Percentiles rank a stretch among this genome's conserved stretches.
phyloP scores from a whole-genome alignment of 163 green algal species.

The Scenedesmus sp. region DNA sequence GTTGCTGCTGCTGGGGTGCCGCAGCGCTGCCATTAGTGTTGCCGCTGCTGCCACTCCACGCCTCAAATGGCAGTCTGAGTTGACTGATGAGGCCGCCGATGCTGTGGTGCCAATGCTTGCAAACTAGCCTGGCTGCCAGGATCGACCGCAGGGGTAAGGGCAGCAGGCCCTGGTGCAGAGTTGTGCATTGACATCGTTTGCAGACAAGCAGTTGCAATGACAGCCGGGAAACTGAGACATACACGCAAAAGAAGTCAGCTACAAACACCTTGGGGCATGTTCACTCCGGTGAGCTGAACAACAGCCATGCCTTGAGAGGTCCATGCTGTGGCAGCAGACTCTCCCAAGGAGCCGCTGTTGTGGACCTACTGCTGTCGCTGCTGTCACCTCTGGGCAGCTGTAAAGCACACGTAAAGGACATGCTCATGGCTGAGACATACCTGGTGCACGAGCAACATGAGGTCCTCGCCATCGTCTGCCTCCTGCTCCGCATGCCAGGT shows the following conservation, averaged over 20 bases:
- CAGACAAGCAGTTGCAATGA: neutral
- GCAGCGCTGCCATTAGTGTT: neutral
- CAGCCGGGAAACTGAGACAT: neutral
- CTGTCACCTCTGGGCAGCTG: neutral
- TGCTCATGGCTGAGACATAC: neutral
- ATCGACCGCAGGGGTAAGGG: slow-evolving; percentile 13
- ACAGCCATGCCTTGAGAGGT: neutral
- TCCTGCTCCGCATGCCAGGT: neutral
- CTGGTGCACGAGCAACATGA: neutral
- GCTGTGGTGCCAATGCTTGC: slow-evolving; percentile 33
- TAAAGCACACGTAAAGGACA: neutral
- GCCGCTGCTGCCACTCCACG: slow-evolving; percentile 27
- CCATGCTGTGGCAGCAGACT: neutral
- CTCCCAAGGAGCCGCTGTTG: neutral
- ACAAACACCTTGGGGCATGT: too few relatives aligned
- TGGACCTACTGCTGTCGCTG: neutral
- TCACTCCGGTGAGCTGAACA: too few relatives aligned
- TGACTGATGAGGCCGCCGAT: slow-evolving; percentile 21
- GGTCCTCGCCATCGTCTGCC: neutral
- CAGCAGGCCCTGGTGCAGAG: slow-evolving; percentile 26
- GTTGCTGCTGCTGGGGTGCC: neutral
- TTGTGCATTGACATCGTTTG: neutral
- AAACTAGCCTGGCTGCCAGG: slow-evolving; percentile 30
- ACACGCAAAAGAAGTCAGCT: neutral
- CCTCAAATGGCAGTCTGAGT: neutral